These are phyloP conservation scores for Magnaporthiopsis incrustans DNA, from an alignment of 2,329 filamentous ascomycete genomes.

Conservation along the genomic window DNA sequence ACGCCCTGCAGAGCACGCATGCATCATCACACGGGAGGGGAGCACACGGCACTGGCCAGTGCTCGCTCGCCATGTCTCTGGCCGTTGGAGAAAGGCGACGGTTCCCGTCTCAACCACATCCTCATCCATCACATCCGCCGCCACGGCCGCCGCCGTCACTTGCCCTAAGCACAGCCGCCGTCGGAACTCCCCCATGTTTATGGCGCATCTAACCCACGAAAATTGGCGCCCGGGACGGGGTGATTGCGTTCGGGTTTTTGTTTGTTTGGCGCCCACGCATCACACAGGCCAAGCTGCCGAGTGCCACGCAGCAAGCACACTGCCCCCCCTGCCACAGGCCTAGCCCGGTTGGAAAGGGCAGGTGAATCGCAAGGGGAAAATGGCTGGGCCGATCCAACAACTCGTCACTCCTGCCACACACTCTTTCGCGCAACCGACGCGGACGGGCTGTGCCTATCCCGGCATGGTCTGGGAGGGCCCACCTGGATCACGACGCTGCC, in stretches of 20 bases:
- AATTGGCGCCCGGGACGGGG: background rate
- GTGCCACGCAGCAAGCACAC: background rate
- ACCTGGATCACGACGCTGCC: background rate
- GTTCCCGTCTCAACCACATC: background rate
- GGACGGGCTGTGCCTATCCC: background rate
- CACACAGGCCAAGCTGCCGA: background rate
- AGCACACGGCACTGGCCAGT: background rate
- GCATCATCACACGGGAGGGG: background rate
- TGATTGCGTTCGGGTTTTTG: background rate
- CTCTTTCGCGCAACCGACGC: background rate
- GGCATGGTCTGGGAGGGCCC: background rate
- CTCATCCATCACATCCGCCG: background rate
- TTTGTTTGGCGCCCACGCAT: background rate
- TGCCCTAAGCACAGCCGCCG: background rate
- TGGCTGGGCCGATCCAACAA: background rate
- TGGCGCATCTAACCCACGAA: background rate
- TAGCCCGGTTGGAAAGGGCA: background rate
- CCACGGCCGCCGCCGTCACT: too few species aligned
- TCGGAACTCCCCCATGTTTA: background rate
- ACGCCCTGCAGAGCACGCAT: background rate
- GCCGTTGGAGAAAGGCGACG: background rate
- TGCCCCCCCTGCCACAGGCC: background rate
- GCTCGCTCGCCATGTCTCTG: background rate
- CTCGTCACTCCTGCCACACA: background rate
- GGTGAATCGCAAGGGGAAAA: background rate